Evolutionary conservation across 225 moss, liverwort and hornwort species (phyloP), one percentile per base, ranked within the genome.

Genomic region (Bryum argenteum): DNA sequence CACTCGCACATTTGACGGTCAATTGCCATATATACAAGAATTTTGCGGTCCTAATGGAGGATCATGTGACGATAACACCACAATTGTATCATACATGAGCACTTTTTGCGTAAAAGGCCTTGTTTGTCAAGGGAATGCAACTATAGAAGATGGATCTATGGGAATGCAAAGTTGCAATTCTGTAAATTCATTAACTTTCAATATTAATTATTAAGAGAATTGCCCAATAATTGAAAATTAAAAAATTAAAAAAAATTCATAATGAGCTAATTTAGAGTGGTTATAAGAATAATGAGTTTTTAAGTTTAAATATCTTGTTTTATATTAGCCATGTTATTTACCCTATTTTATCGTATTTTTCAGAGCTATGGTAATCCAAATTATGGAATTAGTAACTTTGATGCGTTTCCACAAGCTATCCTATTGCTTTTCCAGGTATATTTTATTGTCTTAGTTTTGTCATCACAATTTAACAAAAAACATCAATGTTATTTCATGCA

Each of bases 401-500:
- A 95, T 56, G 83, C 58, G 23, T 95, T 89, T 70, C 89, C 85
- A 5, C 33, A 84, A 47, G 83, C 83, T 1, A 77, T 91, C 14
- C 82, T 95, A 11, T 55, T 89, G 0, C 72, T 95, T 37, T 95
- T 92, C 14, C 95, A 95, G 63, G 95, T 95, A 62, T 0, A 0
- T 5, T 6, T 14, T 16, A 4, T 10, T 33, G 1, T 4, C 33
- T 33, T 33, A 33, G 33, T 33, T 62, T 42, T 14, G 0, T 0
- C 9, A n/a, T 62, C 0, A 26, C 0, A 26, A 4, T 33, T 33
- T 33, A 5, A 33, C 33, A 3, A 2, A 2, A 33, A 4, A 2
- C 33, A 33, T 33, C 2, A n/a, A n/a, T n/a, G n/a, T n/a, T n/a
- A n/a, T n/a, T n/a, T n/a, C n/a, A n/a, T n/a, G n/a, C n/a, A n/a